Percentiles rank a stretch among this genome's conserved stretches.
Conservation (phyloP, 2,329 filamentous ascomycete species). For the Stromatinia cepivora region DNA sequence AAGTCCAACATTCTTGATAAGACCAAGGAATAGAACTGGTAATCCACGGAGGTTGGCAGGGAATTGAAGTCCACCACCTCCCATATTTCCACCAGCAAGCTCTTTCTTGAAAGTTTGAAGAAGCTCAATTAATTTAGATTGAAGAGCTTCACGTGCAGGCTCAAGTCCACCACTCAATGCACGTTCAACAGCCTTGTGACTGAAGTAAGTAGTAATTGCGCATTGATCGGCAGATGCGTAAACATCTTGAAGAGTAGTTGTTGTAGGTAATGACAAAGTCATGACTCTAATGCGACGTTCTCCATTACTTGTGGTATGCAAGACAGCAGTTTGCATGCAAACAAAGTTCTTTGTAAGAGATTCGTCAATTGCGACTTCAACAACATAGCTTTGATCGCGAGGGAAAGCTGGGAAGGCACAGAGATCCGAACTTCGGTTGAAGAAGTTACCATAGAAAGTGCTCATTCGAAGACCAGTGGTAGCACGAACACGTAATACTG, state of each 20-base stretch:
- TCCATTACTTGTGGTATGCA: slow-evolving; percentile 97
- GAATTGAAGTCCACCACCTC: slow-evolving; percentile 87
- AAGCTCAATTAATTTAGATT: slow-evolving; percentile 88
- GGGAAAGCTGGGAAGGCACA: slow-evolving; percentile 98
- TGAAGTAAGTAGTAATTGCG: slow-evolving; percentile 91
- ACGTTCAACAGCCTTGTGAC: slow-evolving; percentile 94
- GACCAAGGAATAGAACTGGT: slow-evolving; percentile 84
- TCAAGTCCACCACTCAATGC: slow-evolving; percentile 84
- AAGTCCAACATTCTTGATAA: slow-evolving; percentile 95
- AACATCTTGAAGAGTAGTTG: slow-evolving; percentile 82
- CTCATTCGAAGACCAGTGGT: slow-evolving; percentile 95
- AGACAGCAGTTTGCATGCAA: slow-evolving; percentile 88
- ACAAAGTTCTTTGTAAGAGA: slow-evolving; percentile 87
- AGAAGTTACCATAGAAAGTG: slow-evolving; percentile 99
- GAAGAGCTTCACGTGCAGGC: slow-evolving; percentile 83
- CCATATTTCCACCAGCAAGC: slow-evolving; percentile 91
- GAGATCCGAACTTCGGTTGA: slow-evolving; percentile 95
- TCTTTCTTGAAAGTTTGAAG: slow-evolving; percentile 97
- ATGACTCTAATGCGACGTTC: slow-evolving; percentile 93
- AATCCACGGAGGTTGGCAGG: slow-evolving; percentile 87
- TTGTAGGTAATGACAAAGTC: slow-evolving; percentile 90
- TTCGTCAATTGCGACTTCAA: slow-evolving; percentile 97
- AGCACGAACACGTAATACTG: slow-evolving; percentile 90
- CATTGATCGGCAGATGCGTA: slow-evolving; percentile 95
- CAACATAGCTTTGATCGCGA: slow-evolving; percentile 94